Evolutionary conservation across 495 filamentous ascomycete genomes (phyloP).

Genomic region (Corynascus novoguineensis): DNA sequence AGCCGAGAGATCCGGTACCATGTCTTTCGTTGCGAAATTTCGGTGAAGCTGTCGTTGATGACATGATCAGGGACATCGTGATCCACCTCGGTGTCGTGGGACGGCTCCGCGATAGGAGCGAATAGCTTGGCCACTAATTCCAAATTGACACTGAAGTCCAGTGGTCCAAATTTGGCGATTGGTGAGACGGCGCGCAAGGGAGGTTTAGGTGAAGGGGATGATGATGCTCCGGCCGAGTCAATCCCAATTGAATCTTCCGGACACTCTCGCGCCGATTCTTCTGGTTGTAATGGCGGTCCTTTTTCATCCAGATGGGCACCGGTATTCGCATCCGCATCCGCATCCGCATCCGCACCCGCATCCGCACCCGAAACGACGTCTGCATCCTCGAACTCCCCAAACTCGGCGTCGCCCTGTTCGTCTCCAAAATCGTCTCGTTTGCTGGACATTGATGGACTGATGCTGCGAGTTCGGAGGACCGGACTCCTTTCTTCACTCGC

Average conservation of each 20-base stretch:
- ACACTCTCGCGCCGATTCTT: not conserved
- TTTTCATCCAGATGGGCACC: constrained; percentile 33
- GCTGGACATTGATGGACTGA: constrained; percentile 4
- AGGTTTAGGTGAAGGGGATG: not conserved
- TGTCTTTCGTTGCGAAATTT: constrained; percentile 51
- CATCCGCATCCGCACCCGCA: no score
- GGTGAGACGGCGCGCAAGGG: not conserved
- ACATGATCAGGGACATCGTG: constrained; percentile 32
- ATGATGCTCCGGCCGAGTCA: not conserved
- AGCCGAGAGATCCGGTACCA: constrained; percentile 59
- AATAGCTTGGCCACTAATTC: constrained; percentile 44
- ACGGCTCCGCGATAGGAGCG: not conserved
- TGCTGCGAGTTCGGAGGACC: constrained; percentile 15
- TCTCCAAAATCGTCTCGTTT: constrained; percentile 23
- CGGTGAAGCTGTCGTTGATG: constrained; percentile 44
- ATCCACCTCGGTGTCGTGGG: not conserved
- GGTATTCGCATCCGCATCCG: not conserved
- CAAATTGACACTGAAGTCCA: constrained; percentile 37
- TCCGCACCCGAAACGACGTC: not conserved
- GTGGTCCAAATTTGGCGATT: constrained; percentile 29
- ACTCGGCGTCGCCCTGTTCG: constrained; percentile 42
- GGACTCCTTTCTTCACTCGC: constrained; percentile 29
- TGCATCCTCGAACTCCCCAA: constrained; percentile 50
- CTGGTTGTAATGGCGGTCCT: constrained; percentile 4
- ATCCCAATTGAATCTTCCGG: not conserved